These are phyloP conservation scores for Petunia hybrid DNA, from an alignment of 305 asterid genomes.

Conservation along the genomic window DNA sequence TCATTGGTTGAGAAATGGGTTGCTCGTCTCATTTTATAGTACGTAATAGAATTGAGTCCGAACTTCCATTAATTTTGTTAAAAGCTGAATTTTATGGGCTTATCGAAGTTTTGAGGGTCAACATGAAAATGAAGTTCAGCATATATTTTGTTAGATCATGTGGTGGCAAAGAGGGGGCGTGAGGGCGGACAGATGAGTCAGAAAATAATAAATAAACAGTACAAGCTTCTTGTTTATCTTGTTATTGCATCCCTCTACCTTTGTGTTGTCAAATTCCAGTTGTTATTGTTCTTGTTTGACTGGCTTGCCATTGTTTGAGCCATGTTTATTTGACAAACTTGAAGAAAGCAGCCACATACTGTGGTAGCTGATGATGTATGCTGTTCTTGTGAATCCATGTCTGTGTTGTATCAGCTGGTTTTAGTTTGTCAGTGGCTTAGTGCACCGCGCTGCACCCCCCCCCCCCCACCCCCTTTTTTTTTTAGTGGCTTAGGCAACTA, in stretches of 20 bases:
- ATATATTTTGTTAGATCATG: constrained; percentile 20
- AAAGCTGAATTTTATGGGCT: not conserved
- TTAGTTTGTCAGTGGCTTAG: not conserved
- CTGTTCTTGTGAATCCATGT: constrained; percentile 27
- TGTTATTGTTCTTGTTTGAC: not conserved
- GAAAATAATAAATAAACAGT: constrained; percentile 9
- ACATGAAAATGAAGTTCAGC: constrained; percentile 10
- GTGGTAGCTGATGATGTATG: not conserved
- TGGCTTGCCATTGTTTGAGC: not conserved
- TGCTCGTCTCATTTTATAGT: not conserved
- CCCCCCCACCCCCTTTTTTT: too few relatives aligned
- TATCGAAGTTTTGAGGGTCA: constrained; percentile 16
- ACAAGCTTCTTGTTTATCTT: constrained; percentile 27
- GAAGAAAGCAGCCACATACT: constrained; percentile 8
- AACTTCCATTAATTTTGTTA: constrained; percentile 19
- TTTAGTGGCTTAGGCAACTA: not conserved
- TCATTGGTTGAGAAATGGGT: too few relatives aligned
- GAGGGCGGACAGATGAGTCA: constrained; percentile 11
- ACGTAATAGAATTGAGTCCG: constrained; percentile 9
- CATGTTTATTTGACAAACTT: constrained; percentile 12
- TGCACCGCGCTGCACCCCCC: too few relatives aligned
- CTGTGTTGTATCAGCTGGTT: constrained; percentile 21
- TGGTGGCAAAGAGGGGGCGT: not conserved
- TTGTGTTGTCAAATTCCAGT: constrained; percentile 1
- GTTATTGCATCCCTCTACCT: not conserved